Evolutionary conservation across 1,139 yeast species (phyloP).

Genomic region (Yamadazyma trypodendri): DNA sequence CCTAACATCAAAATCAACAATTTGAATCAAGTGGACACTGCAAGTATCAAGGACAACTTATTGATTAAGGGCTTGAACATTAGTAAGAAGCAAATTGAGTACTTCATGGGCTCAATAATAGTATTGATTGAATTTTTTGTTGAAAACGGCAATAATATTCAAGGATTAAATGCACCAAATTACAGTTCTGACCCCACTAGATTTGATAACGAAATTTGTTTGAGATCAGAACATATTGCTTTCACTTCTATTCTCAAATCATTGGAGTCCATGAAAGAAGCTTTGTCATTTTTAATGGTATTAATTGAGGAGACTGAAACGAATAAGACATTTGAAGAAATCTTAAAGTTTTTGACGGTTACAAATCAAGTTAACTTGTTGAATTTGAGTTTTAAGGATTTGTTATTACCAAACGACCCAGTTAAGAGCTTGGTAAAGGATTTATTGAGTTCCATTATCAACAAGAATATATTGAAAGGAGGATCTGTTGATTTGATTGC

Average conservation of each 20-base stretch:
- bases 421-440: constrained; percentile 79
- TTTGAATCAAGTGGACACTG: constrained; percentile 35
- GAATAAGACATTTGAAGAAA: constrained; percentile 52
- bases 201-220: constrained; percentile 62
- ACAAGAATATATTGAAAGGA: constrained; percentile 86
- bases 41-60: constrained; percentile 47
- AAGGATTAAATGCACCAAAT: constrained; percentile 56
- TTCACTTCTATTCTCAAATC: constrained; percentile 75
- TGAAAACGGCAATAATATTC: constrained; percentile 59
- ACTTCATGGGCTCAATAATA: constrained; percentile 63
- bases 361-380: constrained; percentile 69
- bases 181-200: constrained; percentile 49
- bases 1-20: constrained; percentile 43
- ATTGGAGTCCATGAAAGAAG: constrained; percentile 80
- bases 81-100: constrained; percentile 58
- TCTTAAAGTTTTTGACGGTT: constrained; percentile 65
- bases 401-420: constrained; percentile 64
- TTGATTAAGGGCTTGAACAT: constrained; percentile 48
- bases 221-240: constrained; percentile 91
- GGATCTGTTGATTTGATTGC: constrained; percentile 91
- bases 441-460: constrained; percentile 82
- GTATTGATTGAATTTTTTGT: constrained; percentile 59
- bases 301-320: constrained; percentile 71
- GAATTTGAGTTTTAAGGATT: constrained; percentile 66
- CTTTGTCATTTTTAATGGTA: constrained; percentile 81